Conservation (phyloP, 192 early-diverging fungal species). For the Coemansia sp. region DNA sequence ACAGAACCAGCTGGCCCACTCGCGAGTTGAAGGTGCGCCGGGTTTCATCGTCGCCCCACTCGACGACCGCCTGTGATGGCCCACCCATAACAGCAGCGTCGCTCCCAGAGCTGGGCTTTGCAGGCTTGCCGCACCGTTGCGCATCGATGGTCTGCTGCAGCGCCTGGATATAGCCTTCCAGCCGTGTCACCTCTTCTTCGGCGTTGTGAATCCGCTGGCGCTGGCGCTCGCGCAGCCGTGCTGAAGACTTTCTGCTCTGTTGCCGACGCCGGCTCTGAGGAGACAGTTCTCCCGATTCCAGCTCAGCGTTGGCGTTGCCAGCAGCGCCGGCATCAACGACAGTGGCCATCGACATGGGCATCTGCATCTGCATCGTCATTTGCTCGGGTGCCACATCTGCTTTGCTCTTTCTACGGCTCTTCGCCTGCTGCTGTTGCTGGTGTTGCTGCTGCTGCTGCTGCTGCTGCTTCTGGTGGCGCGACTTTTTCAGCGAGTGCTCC, state of each 20-base stretch:
- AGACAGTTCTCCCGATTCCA: constrained; percentile 23
- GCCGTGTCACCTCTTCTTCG: constrained; percentile 19
- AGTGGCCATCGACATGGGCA: neutral
- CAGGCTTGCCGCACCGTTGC: neutral
- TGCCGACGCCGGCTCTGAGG: constrained; percentile 45
- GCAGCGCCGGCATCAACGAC: neutral
- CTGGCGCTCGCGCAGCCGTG: constrained; percentile 47
- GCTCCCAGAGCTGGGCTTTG: neutral
- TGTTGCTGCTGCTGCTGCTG: neutral
- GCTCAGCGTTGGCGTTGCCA: neutral
- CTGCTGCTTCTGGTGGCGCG: neutral
- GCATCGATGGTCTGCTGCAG: constrained; percentile 15
- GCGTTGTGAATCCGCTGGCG: constrained; percentile 16
- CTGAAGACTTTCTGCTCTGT: constrained; percentile 46
- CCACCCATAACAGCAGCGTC: neutral
- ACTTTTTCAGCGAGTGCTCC: neutral
- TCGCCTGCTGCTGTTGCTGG: neutral
- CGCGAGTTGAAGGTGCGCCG: constrained; percentile 3
- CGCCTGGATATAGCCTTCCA: constrained; percentile 22
- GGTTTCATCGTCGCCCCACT: constrained; percentile 5
- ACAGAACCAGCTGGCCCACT: constrained; percentile 9
- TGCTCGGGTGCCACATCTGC: neutral
- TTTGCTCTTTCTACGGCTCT: constrained; percentile 1
- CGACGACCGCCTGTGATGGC: neutral
- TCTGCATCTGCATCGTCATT: no score